A percentile compares a stretch with the other conserved stretches of the same genome.
Conservation (phyloP, 306 rosid species). For the Begonia masoniana region DNA sequence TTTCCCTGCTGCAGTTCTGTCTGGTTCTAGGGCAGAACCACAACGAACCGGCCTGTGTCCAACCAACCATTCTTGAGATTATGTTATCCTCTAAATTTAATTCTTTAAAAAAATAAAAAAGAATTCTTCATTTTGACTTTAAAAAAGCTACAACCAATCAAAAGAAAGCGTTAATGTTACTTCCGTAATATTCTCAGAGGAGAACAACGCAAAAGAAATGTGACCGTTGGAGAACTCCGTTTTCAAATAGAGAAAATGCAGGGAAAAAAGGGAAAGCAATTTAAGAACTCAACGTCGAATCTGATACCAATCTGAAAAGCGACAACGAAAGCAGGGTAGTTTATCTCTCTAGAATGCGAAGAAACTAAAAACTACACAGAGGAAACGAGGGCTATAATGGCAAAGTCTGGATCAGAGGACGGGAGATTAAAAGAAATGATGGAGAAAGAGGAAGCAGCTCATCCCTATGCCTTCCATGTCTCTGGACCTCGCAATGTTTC, state of each 20-base stretch:
- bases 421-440: conserved; percentile 1
- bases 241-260: conserved; percentile 6
- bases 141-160: too few species aligned
- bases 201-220: conserved; percentile 12
- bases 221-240: conserved; percentile 36
- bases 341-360: conserved; percentile 16
- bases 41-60: too few species aligned
- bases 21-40: too few species aligned
- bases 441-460: conserved; percentile 16
- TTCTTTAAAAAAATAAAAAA: too few species aligned
- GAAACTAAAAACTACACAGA: conserved; percentile 9
- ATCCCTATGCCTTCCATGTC: conserved; percentile 81
- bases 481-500: conserved; percentile 81
- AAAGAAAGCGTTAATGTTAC: too few species aligned
- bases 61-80: too few species aligned
- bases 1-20: too few species aligned
- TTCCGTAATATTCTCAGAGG: background rate
- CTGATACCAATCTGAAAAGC: conserved; percentile 16
- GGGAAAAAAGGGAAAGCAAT: background rate
- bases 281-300: conserved; percentile 15
- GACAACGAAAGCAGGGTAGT: conserved; percentile 7
- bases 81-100: too few species aligned
- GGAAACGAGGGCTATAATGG: conserved; percentile 22
- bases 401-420: conserved; percentile 10
- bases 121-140: too few species aligned